Evolutionary conservation across 176 grass and related monocot species (phyloP).

Genomic region (Microstegium vimineum): DNA sequence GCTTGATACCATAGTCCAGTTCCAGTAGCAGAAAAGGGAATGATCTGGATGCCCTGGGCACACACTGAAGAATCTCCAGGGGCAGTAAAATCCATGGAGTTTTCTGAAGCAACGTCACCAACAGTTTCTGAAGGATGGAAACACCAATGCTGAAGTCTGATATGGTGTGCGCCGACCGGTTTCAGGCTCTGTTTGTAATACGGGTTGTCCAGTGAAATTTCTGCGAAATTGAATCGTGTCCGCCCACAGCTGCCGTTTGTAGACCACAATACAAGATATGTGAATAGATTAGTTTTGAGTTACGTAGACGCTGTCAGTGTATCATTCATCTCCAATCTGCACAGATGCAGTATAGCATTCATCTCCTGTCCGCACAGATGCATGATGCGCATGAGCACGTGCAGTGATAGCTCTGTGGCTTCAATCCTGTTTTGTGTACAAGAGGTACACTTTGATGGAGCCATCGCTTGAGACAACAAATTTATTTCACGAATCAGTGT

Average conservation of each 20-base stretch:
- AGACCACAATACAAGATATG: not conserved
- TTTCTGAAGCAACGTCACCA: too few species aligned
- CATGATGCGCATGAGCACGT: too few species aligned
- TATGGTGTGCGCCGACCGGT: not conserved
- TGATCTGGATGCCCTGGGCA: not conserved
- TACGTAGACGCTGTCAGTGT: not conserved
- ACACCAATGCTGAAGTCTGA: not conserved
- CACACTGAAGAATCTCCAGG: not conserved
- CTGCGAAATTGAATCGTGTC: not conserved
- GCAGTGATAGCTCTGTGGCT: too few species aligned
- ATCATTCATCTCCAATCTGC: not conserved
- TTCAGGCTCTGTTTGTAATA: not conserved
- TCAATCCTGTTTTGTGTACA: too few species aligned
- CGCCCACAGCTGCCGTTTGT: not conserved
- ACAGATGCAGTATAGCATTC: too few species aligned
- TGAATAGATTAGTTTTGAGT: not conserved
- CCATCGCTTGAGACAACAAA: too few species aligned
- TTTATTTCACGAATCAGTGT: too few species aligned
- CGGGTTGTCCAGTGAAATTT: not conserved
- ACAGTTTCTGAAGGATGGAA: not conserved
- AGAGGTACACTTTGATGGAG: too few species aligned
- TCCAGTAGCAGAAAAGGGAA: not conserved
- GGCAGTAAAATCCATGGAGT: not conserved
- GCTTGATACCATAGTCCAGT: not conserved
- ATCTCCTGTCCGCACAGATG: too few species aligned